Evolutionary conservation across 768 basidiomycete species (phyloP), one percentile per base, ranked within the genome.

Genomic region (Mycena venus): DNA sequence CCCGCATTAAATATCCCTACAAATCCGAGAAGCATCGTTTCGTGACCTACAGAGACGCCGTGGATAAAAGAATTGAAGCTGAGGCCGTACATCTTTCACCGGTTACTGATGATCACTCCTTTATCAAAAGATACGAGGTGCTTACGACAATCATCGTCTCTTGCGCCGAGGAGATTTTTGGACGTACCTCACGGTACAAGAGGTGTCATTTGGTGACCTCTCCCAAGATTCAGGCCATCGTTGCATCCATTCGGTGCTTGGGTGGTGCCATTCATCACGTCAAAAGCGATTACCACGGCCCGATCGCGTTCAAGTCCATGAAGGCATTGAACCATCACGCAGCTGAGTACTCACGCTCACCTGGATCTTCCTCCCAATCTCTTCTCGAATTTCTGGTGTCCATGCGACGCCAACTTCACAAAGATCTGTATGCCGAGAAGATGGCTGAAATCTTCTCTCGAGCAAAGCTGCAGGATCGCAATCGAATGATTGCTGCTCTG

Each of bases 401-500:
- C n/a, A 6, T 3, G 14, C 68, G 59, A 21, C 56, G 68, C 10
- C 58, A 25, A 14, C 59, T 69, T 8, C 12, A 69, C 36, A 68
- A 49, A 19, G 67, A 68, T 1, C 67, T 68, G 7, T 68, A 68
- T 25, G 66, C 66, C 3, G 55, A 68, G 38, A 68, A 68, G 21
- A 47, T 32, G 15, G 66, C 66, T 2, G 66, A 59, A 17, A 60
- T 68, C 2, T 60, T 40, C 31, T 19, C 55, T 23, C 67, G 56
- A 2, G 67, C 56, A 9, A 68, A 60, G 42, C 56, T 68, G 3
- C 56, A 60, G 42, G 67, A 68, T 34, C 56, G 67, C 19, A 68
- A 68, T 60, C 40, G 67, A 0, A 68, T 68, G 56, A 68, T 68
- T 27, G 67, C 67, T 2, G 58, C 56, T n/a, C 67, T 68, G 27